Base-by-base conservation (phyloP, 2,329 filamentous ascomycete genomes). In the Aspergillus thermomutatus region DNA sequence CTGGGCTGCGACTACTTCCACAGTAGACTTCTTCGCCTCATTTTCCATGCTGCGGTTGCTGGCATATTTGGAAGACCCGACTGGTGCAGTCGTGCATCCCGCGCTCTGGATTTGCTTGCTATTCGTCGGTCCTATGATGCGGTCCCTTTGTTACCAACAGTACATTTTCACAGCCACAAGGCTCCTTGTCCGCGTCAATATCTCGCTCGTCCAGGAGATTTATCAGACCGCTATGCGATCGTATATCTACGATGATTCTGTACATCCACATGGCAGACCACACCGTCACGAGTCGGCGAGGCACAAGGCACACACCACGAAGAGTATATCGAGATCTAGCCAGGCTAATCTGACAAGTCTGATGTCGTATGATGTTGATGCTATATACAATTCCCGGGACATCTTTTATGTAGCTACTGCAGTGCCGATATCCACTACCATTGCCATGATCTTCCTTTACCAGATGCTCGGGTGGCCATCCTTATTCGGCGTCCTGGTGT, bases 301-400 rank as follows among this genome's bases (percentile, higher is more conserved):
- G 10, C 52, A 46, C 6, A 23, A 27, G 49, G 49, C 31, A 9
- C 48, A 49, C 9, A 31, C 34, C 58, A 48, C 60, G 58, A 72
- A 70, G 25, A 58, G 59, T 2, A 61, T 70, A 43, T 63, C 70
- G 45, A 70, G 67, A 14, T 69, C 74, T 23, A 76, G 80, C 1
- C 80, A 82, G 3, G 77, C 81, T 7, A 81, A 82, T 17, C 75
- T 84, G 48, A 80, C 81, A 14, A 85, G 83, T 55, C 73, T 86
- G 53, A 84, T 85, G 81, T 80, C 82, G 8, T 81, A 81, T 27
- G 83, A 86, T 61, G 75, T 86, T 9, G 82, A 85, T 54, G 80
- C 82, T 27, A 76, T 86, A 31, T 81, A 76, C 56, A 76, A 70
- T 26, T 77, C 81, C 8, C 76, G 82, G 40, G 83, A 86, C 60